Base-by-base conservation (phyloP, 352 stramenopile genomes). In the Globisporangium canariense region DNA sequence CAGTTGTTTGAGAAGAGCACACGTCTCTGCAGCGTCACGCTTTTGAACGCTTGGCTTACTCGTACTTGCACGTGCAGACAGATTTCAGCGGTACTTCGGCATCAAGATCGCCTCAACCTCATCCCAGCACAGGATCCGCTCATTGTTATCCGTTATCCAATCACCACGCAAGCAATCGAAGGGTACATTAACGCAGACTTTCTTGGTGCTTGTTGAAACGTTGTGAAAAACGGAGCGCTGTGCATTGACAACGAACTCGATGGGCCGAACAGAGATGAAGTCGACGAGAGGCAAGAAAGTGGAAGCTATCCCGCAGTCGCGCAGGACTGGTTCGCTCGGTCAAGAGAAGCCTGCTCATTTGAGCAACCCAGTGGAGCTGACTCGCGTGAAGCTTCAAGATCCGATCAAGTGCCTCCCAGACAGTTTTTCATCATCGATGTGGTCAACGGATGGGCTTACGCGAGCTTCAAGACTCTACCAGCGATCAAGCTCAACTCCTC, bases 361-460 rank as follows among this genome's bases (percentile, higher is more conserved):
- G 36, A 74, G 73, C 58, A 79, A 83, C 54, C 73, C 78, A 18
- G 70, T 85, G 7, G 76, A 87, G 65, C 65, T 75, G 53, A 70
- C 80, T 52, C 75, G 73, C 46, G 76, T 87, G 56, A 87, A 85
- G 76, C 70, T 87, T 54, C 76, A 85, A 67, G 73, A 84, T 50
- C 76, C 76, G 20, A 64, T 69, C 25, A 66, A 75, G 34, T 81
- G 70, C 46, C 57, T 73, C 22, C 41, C 64, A 43, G 71, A 74
- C 32, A 67, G 76, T 40, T 68, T 81, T n/a, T 59, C 69, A 22
- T 71, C 61, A 22, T 64, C 67, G 30, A 59, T 90, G 25, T 93
- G 83, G 83, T 84, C 83, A 30, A 75, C 79, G 13, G 81, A 87
- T 55, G 81, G 83, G 14, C 71, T 91, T 25, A 64, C 74, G 20